Base-by-base conservation (phyloP, 2,329 filamentous ascomycete species). In the Penicillium brevicompactum region DNA sequence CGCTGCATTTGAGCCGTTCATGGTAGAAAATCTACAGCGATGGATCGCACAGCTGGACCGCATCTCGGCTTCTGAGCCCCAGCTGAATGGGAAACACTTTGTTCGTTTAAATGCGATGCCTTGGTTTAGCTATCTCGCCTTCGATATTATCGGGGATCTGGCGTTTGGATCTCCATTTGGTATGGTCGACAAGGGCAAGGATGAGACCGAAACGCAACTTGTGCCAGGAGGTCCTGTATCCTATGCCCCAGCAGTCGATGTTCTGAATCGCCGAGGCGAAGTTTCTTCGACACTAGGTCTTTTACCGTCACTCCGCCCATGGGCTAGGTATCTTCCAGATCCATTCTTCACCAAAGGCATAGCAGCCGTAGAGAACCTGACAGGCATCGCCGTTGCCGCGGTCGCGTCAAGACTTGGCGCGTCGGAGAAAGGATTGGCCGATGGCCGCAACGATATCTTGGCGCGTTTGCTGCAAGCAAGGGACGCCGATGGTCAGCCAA, bases 1-100 rank as follows among this genome's bases (percentile, higher is more conserved):
- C 5, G 62, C 65, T 18, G 65, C 56, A 0, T 73, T 73, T 51
- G 70, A 72, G 48, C 63, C 61, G 5, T 63, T 70, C 24, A 72
- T 72, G 67, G 64, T 69, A 1, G 64, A 60, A 2, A 65, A 65
- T 44, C 40, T 67, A 13, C 43, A 56, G 11, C 58, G 61, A 50
- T 61, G 62, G 57, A 55, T 52, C 7, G 24, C 4, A 2, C 65
- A 67, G 43, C 45, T 67, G 42, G 61, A 67, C 30, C 48, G 46
- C 11, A 61, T 63, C 9, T 55, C 57, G 6, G 30, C 43, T 16
- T 55, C 55, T 22, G 42, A 11, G 31, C 40, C 40, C 5, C 40
- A 44, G 10, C 11, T 1, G 6, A 43, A 47, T 2, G 31, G 42
- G 8, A 43, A 47, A 4, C 6, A 31, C 2, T 62, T 51, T 31